Evolutionary conservation across 2,329 filamentous ascomycete genomes (phyloP).

Genomic region (Trichoderma atrobrunneum): DNA sequence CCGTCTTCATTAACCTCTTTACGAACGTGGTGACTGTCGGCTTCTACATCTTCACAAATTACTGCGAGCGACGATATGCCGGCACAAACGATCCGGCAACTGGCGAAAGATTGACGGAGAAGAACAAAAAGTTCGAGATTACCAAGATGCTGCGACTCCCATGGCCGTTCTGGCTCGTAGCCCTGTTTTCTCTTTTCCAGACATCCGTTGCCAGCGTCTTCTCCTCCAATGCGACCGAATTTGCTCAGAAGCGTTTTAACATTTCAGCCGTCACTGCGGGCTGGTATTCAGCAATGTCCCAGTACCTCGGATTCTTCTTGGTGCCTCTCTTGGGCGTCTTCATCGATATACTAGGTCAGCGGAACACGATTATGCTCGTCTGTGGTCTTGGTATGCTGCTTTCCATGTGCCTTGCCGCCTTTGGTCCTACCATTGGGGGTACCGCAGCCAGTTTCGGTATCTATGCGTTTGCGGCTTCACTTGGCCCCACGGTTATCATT

Average conservation of each 20-base stretch:
- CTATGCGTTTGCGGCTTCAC: constrained; percentile 53
- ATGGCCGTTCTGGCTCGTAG: constrained; percentile 58
- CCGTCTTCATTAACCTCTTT: constrained; percentile 63
- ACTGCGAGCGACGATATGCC: constrained; percentile 46
- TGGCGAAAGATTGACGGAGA: constrained; percentile 58
- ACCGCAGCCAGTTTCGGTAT: constrained; percentile 60
- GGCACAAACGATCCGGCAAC: constrained; percentile 53
- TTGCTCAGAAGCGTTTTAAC: constrained; percentile 58
- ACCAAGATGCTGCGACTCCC: constrained; percentile 55
- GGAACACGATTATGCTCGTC: constrained; percentile 52
- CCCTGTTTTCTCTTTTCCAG: constrained; percentile 56
- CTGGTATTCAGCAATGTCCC: constrained; percentile 57
- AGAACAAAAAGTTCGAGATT: constrained; percentile 55
- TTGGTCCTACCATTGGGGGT: constrained; percentile 46
- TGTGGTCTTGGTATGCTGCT: constrained; percentile 49
- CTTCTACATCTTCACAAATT: constrained; percentile 56
- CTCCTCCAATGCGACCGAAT: constrained; percentile 56
- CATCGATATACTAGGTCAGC: constrained; percentile 54
- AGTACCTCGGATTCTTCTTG: constrained; percentile 57
- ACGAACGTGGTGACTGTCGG: constrained; percentile 53
- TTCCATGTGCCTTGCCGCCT: constrained; percentile 55
- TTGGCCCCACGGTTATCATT: constrained; percentile 59
- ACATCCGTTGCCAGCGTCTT: constrained; percentile 56
- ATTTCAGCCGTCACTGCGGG: constrained; percentile 54
- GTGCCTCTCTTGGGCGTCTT: constrained; percentile 56